phyloP scores from a whole-genome alignment of 495 filamentous ascomycete genomes.

The Talaromyces liani region DNA sequence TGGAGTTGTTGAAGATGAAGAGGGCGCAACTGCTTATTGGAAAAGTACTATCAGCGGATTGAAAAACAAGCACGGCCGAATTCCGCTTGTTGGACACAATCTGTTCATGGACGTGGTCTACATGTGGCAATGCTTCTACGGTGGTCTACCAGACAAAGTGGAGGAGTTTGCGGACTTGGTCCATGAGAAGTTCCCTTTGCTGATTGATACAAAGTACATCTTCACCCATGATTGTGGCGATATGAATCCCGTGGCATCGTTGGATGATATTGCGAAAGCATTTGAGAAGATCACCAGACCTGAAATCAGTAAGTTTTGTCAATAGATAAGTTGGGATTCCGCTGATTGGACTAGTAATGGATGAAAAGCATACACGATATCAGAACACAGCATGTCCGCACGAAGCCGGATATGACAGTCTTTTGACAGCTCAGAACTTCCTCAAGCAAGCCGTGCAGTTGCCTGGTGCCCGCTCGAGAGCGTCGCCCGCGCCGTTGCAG shows the following conservation, averaged over 20 bases:
- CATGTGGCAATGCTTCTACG: slow-evolving; percentile 63
- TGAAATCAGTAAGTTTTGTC: slow-evolving; percentile 31
- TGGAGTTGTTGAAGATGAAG: slow-evolving; percentile 23
- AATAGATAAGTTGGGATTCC: neutral
- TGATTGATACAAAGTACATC: slow-evolving; percentile 77
- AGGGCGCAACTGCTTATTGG: slow-evolving; percentile 15
- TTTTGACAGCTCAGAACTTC: slow-evolving; percentile 58
- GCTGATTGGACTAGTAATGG: slow-evolving; percentile 21
- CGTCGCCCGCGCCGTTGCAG: neutral
- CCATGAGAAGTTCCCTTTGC: slow-evolving; percentile 53
- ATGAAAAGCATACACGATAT: slow-evolving; percentile 43
- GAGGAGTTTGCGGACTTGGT: slow-evolving; percentile 50
- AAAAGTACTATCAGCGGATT: slow-evolving; percentile 28
- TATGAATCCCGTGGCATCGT: slow-evolving; percentile 40
- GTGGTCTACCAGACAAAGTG: slow-evolving; percentile 52
- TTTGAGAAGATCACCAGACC: slow-evolving; percentile 32
- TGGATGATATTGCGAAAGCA: slow-evolving; percentile 41
- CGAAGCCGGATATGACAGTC: slow-evolving; percentile 70
- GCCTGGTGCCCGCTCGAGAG: slow-evolving; percentile 11
- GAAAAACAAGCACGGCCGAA: slow-evolving; percentile 27
- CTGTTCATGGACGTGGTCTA: slow-evolving; percentile 67
- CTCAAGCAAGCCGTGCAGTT: slow-evolving; percentile 52
- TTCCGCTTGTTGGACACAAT: slow-evolving; percentile 69
- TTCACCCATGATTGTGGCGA: slow-evolving; percentile 48
- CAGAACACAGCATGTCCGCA: slow-evolving; percentile 36